Evolutionary conservation across 345 rosid genomes (phyloP).

Genomic region (Pugionium dolabratum): DNA sequence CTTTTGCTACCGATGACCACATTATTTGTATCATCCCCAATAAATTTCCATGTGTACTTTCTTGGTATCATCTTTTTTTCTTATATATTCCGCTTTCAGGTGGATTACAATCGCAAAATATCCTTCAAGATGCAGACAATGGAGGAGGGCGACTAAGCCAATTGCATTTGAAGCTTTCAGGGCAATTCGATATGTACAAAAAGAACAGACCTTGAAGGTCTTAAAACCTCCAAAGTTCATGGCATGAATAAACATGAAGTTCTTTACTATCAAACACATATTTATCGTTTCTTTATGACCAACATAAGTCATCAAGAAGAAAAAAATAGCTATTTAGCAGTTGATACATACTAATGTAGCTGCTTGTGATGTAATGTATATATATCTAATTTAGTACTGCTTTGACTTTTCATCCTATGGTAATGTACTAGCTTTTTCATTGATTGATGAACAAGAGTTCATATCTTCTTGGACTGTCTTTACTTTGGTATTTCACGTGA

Average conservation of each 20-base stretch:
- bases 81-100: constrained; percentile 41
- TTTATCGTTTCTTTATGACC: too few species aligned
- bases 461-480: too few species aligned
- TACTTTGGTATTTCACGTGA: too few species aligned
- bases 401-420: too few species aligned
- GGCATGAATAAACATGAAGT: background rate
- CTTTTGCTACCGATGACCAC: background rate
- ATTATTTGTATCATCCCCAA: background rate
- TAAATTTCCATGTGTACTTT: background rate
- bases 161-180: constrained; percentile 4
- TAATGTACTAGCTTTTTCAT: too few species aligned
- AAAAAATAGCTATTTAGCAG: too few species aligned
- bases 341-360: too few species aligned
- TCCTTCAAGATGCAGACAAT: constrained; percentile 72
- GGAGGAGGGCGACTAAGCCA: constrained; percentile 50
- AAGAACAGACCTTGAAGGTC: background rate
- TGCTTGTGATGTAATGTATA: too few species aligned
- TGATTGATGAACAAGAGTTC: too few species aligned
- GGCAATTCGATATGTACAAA: background rate
- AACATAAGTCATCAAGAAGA: too few species aligned
- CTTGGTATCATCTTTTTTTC: background rate
- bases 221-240: background rate
- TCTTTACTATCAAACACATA: too few species aligned
- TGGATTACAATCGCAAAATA: constrained; percentile 67
- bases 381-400: too few species aligned